Base-by-base conservation (phyloP, 768 basidiomycete species). In the Hygrocybe punicea region DNA sequence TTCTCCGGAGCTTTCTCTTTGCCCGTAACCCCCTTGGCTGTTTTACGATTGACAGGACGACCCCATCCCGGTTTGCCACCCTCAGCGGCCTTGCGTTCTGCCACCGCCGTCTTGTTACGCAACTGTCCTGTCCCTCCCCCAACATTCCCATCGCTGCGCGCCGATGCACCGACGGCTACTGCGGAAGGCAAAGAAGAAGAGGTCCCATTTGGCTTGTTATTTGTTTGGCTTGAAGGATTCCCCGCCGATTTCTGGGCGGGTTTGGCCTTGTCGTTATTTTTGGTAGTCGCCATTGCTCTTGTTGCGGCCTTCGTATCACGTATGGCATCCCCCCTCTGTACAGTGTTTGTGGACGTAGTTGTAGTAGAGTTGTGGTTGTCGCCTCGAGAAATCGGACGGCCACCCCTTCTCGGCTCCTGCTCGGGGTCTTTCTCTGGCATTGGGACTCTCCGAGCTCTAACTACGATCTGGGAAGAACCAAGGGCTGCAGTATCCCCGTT, bases 1-100 rank as follows among this genome's bases (percentile, higher is more conserved):
- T 23, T 21, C 25, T 29, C 53, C 9, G 23, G 37, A 29, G 11
- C 37, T n/a, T 54, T 54, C 14, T 14, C 42, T 16, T 54, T 54
- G 24, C 24, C 34, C n/a, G 66, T 63, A 16, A 64, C 58, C 25
- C 65, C 67, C 60, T 63, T 67, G 3, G 57, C 51, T 13, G 62
- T 49, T 24, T 55, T 59, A 8, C 60, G 62, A 40, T 61, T 29
- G 4, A 53, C 53, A 13, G 57, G 49, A 23, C 61, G 62, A 42
- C 58, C 54, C 60, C 60, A 61, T 13, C 21, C 42, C 11, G 60
- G 60, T 25, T 57, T 57, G 11, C 48, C 13, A 7, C n/a, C n/a
- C 24, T 50, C 49, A 19, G 44, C 19, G 13, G n/a, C n/a, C n/a
- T 44, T 55, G 36, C 52, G 52, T 23, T n/a, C 24, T 16, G n/a